phyloP scores from a whole-genome alignment of 129 eudicot genomes.

The Ambrosia trifida region DNA sequence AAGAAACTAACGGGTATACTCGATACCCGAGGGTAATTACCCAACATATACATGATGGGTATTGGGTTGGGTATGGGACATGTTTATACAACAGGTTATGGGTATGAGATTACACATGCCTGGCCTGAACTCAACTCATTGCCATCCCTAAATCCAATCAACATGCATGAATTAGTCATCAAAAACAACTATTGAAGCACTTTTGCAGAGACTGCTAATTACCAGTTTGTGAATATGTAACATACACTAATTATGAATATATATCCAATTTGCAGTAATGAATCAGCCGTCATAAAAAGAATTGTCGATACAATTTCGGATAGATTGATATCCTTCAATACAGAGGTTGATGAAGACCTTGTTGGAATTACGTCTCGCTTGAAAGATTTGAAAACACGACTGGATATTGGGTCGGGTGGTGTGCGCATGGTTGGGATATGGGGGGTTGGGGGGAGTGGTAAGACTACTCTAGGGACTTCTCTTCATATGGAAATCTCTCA shows the following conservation, averaged over 20 bases:
- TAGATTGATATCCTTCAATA: neutral
- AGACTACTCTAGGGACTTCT: neutral
- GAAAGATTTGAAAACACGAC: neutral
- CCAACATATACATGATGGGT: too few relatives aligned
- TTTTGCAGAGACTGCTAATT: neutral
- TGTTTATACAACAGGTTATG: too few relatives aligned
- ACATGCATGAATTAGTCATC: too few relatives aligned
- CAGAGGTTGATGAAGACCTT: neutral
- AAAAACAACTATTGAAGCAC: too few relatives aligned
- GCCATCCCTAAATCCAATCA: too few relatives aligned
- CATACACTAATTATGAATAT: neutral
- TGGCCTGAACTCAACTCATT: too few relatives aligned
- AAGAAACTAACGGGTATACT: too few relatives aligned
- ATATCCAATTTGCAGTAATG: neutral
- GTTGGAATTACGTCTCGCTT: neutral
- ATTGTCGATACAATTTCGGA: neutral
- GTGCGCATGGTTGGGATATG: conserved; percentile 15
- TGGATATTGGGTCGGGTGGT: neutral
- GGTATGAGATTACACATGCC: too few relatives aligned
- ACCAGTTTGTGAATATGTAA: neutral
- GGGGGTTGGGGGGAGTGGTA: neutral
- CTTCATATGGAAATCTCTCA: neutral
- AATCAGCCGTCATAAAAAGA: neutral
- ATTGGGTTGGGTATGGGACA: too few relatives aligned
- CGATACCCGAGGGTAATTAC: too few relatives aligned